phyloP scores from a whole-genome alignment of 2,329 filamentous ascomycete species.

The Exophiala mesophila region DNA sequence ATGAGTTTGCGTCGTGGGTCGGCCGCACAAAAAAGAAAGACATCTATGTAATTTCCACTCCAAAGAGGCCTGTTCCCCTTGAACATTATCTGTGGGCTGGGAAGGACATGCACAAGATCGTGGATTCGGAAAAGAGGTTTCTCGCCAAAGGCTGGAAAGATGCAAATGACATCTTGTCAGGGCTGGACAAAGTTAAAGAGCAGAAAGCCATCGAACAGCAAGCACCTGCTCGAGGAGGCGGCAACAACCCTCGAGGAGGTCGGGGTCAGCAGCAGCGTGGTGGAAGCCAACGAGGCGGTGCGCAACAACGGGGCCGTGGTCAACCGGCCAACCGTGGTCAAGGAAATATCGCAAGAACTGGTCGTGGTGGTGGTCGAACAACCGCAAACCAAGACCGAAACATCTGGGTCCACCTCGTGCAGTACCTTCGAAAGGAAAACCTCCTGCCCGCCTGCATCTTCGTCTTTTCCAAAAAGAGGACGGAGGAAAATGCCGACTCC shows the following conservation, averaged over 20 bases:
- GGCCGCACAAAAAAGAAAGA: slow-evolving; percentile 97
- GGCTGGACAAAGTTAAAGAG: slow-evolving; percentile 69
- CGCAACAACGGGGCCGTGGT: slow-evolving; percentile 48
- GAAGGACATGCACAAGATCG: slow-evolving; percentile 90
- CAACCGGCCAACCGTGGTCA: slow-evolving; percentile 54
- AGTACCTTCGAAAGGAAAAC: slow-evolving; percentile 79
- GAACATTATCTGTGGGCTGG: slow-evolving; percentile 96
- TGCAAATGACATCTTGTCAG: slow-evolving; percentile 74
- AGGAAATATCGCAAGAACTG: slow-evolving; percentile 86
- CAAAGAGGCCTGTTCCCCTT: slow-evolving; percentile 87
- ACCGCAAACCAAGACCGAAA: slow-evolving; percentile 93
- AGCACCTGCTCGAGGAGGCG: slow-evolving; percentile 35
- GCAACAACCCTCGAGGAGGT: slow-evolving; percentile 48
- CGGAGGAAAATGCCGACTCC: slow-evolving; percentile 94
- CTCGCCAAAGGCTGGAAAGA: slow-evolving; percentile 92
- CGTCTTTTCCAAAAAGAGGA: slow-evolving; percentile 96
- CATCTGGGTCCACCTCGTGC: slow-evolving; percentile 92
- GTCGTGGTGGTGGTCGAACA: slow-evolving; percentile 77
- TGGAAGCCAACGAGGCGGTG: slow-evolving; percentile 49
- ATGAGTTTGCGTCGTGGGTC: slow-evolving; percentile 98
- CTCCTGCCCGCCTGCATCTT: slow-evolving; percentile 93
- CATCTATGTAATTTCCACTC: slow-evolving; percentile 97
- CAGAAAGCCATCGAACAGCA: slow-evolving; percentile 48
- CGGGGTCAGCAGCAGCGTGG: slow-evolving; percentile 51
- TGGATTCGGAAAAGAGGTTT: slow-evolving; percentile 87